These are phyloP conservation scores for Persicaria maculosa DNA, from an alignment of 148 eudicot species.

Conservation along the genomic window DNA sequence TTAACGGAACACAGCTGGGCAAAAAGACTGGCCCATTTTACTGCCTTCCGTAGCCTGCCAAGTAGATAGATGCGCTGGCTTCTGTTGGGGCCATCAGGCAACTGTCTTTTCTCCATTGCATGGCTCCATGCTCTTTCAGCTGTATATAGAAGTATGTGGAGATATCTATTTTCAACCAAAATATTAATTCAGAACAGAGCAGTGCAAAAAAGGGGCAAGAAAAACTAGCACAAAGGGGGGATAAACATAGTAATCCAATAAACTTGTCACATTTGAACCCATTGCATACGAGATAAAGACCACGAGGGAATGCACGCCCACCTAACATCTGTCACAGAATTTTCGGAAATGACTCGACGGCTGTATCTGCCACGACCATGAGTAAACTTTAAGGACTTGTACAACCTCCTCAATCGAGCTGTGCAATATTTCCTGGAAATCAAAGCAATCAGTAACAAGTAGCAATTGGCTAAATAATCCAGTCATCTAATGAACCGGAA, in stretches of 20 bases:
- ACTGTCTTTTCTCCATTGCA: slow-evolving; percentile 96
- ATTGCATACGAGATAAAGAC: not conserved
- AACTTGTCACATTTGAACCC: not conserved
- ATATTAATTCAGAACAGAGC: not conserved
- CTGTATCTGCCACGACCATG: slow-evolving; percentile 88
- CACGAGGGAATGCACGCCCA: slow-evolving; percentile 12
- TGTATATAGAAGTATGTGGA: slow-evolving; percentile 30
- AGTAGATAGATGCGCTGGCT: slow-evolving; percentile 81
- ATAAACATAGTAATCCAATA: not conserved
- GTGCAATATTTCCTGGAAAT: slow-evolving; percentile 77
- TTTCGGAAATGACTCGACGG: slow-evolving; percentile 50
- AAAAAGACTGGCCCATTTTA: slow-evolving; percentile 81
- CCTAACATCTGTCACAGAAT: slow-evolving; percentile 90
- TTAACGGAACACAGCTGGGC: slow-evolving; percentile 79
- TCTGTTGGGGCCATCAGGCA: slow-evolving; percentile 89
- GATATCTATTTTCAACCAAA: slow-evolving; percentile 4
- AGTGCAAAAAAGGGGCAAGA: not conserved
- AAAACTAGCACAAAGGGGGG: slow-evolving; percentile 39
- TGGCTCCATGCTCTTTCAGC: slow-evolving; percentile 99
- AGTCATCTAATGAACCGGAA: not conserved
- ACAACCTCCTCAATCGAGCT: slow-evolving; percentile 83
- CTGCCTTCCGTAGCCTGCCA: slow-evolving; percentile 89
- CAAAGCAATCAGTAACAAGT: not conserved
- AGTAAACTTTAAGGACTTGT: slow-evolving; percentile 85
- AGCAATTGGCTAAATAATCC: not conserved